Conservation (phyloP, 2,329 filamentous ascomycete genomes). For the Cadophora sp. region DNA sequence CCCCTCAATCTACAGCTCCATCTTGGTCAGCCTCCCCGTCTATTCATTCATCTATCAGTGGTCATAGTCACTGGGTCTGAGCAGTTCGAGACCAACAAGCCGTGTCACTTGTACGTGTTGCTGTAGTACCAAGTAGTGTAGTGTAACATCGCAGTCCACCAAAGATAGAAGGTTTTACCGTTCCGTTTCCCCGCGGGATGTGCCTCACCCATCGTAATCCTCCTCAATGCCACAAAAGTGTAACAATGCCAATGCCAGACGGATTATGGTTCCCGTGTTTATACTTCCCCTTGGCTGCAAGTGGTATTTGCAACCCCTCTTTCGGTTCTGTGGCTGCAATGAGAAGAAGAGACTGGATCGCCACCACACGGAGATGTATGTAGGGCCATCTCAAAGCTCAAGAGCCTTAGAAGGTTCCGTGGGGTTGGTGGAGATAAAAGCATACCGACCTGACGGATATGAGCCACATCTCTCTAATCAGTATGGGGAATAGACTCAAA, state of each 20-base stretch:
- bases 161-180: constrained; percentile 2
- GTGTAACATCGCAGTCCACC: background rate
- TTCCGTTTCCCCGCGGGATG: constrained; percentile 14
- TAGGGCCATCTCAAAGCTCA: too few relatives aligned
- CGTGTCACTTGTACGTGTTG: background rate
- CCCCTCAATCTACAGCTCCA: background rate
- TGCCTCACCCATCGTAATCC: too few relatives aligned
- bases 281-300: background rate
- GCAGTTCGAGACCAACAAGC: constrained; percentile 5
- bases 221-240: too few relatives aligned
- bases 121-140: too few relatives aligned
- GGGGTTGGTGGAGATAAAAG: background rate
- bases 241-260: background rate
- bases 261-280: background rate
- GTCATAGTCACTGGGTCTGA: background rate
- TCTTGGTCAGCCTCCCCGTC: constrained; percentile 1
- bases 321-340: background rate
- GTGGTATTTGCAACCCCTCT: background rate
- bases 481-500: background rate
- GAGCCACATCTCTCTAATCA: background rate
- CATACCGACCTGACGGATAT: background rate
- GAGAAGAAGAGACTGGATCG: background rate
- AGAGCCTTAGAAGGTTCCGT: too few relatives aligned
- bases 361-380: background rate
- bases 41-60: background rate